Evolutionary conservation across 257 asterid species (phyloP), one percentile per base, ranked within the genome.

Genomic region (Rauvolfia tetraphylla): DNA sequence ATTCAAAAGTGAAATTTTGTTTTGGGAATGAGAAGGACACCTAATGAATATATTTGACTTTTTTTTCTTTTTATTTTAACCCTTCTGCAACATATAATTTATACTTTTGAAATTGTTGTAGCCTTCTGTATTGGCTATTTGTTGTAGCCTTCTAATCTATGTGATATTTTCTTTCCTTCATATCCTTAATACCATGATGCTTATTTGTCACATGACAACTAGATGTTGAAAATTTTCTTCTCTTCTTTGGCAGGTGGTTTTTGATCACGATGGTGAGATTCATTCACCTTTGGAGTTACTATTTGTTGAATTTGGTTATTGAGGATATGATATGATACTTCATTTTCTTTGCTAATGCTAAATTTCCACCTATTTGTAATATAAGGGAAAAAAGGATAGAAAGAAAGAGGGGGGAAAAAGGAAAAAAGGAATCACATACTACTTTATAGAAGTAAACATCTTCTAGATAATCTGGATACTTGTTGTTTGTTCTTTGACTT

Each of bases 231-330:
- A 34, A 84, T 56, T 61, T 79, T 74, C 58, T 74, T 38, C 69
- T 69, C 72, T 27, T 76, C 76, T 75, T 72, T 75, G 72, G 73
- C 96, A 95, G 99, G 98, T 95, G 80, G 96, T 92, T 81, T 95
- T 95, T 79, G 99, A 95, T 79, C 91, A 95, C 84, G 93, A 91
- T 80, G 99, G 99, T 95, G 86, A 87, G 99, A 44, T 80, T 51
- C 76, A 44, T 54, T 33, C 17, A 15, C 62, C 15, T 34, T 62
- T 73, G 68, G 72, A 73, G 36, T 34, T 65, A 73, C 72, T 34
- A 56, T 29, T 72, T 58, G 17, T 67, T 66, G 11, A 36, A 15
- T 22, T 67, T 67, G 49, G 31, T 38, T 67, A 38, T 38, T 8
- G 36, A 70, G 41, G 34, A 44, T 25, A 25, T n/a, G 22, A 56